Evolutionary conservation across 1,284 basidiomycete species (phyloP).

Genomic region (Moesziomyces parantarcticus): DNA sequence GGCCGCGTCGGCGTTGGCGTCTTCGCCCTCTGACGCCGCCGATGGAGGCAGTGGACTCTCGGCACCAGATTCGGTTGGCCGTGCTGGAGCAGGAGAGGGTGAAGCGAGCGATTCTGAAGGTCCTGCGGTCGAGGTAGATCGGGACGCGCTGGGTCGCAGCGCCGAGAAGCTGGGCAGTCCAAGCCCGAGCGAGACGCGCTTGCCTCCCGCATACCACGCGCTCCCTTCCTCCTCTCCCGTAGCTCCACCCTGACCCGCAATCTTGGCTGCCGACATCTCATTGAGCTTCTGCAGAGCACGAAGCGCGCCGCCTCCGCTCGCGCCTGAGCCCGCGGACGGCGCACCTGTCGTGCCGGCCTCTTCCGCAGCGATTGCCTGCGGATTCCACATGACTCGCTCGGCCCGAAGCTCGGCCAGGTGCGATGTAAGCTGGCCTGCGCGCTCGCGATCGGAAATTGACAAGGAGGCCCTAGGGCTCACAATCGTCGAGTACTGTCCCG

Average conservation of each 20-base stretch:
- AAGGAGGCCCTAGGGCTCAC: constrained; percentile 33
- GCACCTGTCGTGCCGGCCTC: constrained; percentile 2
- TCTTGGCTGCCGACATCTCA: constrained; percentile 43
- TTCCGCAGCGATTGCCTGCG: constrained; percentile 2
- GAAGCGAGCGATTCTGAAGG: not conserved
- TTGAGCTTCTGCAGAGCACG: constrained; percentile 43
- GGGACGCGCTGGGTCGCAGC: constrained; percentile 16
- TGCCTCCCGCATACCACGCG: constrained; percentile 7
- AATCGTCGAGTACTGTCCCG: constrained; percentile 21
- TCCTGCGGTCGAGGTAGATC: constrained; percentile 10
- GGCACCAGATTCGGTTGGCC: not conserved
- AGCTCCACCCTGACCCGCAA: constrained; percentile 15
- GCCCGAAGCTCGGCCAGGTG: constrained; percentile 30
- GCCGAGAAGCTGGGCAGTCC: constrained; percentile 38
- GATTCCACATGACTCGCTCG: constrained; percentile 42
- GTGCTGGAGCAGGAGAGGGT: not conserved
- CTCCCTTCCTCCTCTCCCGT: constrained; percentile 6
- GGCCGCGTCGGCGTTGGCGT: not conserved
- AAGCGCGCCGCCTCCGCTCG: constrained; percentile 32
- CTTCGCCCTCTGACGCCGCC: not conserved
- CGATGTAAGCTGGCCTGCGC: constrained; percentile 25
- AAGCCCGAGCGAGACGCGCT: constrained; percentile 35
- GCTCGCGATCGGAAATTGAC: constrained; percentile 37
- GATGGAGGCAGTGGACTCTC: not conserved
- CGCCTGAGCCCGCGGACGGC: constrained; percentile 10